These are phyloP conservation scores for Fremontodendron californicum DNA, from an alignment of 345 rosid genomes.

Conservation along the genomic window DNA sequence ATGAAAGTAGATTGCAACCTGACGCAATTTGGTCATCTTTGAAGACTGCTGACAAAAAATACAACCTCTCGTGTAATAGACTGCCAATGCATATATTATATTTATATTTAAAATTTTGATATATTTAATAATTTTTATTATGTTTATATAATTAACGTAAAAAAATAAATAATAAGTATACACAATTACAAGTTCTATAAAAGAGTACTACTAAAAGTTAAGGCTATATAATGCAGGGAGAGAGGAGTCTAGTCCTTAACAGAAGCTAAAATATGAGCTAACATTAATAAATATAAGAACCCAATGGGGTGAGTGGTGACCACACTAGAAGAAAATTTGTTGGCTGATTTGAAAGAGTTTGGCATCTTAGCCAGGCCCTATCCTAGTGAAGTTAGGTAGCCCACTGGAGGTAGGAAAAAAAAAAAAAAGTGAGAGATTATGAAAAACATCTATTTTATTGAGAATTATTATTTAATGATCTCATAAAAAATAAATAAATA, in stretches of 20 bases:
- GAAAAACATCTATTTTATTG: too few relatives aligned
- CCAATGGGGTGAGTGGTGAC: not conserved
- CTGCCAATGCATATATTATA: not conserved
- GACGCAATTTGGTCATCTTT: constrained; percentile 14
- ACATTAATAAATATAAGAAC: not conserved
- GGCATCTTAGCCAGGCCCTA: constrained; percentile 15
- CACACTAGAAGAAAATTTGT: not conserved
- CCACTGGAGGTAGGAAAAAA: constrained; percentile 20
- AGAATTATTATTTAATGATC: too few relatives aligned
- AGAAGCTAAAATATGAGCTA: not conserved
- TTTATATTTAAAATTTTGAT: too few relatives aligned
- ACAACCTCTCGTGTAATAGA: not conserved
- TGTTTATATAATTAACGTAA: too few relatives aligned
- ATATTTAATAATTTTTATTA: too few relatives aligned
- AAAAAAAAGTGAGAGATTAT: too few relatives aligned
- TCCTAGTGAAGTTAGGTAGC: constrained; percentile 31
- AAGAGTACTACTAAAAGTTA: too few relatives aligned
- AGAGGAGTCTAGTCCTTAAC: not conserved
- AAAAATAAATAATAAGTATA: too few relatives aligned
- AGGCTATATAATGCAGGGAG: not conserved
- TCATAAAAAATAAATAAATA: too few relatives aligned
- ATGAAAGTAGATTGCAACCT: constrained; percentile 26
- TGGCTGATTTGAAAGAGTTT: not conserved
- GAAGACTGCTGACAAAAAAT: not conserved
- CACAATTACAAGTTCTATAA: too few relatives aligned